A percentile compares a stretch with the other conserved stretches of the same genome.
Conservation (phyloP, 495 filamentous ascomycete species). For the Xylaria cubensis region DNA sequence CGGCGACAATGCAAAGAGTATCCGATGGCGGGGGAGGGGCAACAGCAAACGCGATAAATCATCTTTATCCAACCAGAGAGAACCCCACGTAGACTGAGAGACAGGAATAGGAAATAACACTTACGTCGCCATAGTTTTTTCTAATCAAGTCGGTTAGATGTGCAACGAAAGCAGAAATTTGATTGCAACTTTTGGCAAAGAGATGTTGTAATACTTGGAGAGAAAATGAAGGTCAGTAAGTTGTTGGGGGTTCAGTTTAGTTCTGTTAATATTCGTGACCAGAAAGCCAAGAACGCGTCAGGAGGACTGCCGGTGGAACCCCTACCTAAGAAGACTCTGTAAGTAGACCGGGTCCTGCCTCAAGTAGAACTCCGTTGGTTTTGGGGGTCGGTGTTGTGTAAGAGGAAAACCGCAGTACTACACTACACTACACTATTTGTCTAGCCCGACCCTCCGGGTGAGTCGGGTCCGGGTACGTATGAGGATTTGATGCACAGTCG, state of each 20-base stretch:
- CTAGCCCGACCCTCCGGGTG: not conserved
- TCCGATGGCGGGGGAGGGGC: conserved; percentile 28
- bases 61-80: not conserved
- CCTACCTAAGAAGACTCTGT: not conserved
- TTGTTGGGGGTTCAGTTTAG: not conserved
- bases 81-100: not conserved
- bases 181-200: conserved; percentile 1
- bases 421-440: not conserved
- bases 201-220: conserved; percentile 1
- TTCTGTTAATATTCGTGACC: not conserved
- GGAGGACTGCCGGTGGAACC: conserved; percentile 2
- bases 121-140: conserved; percentile 27
- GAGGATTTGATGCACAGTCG: not conserved
- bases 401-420: conserved; percentile 16
- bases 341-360: conserved; percentile 4
- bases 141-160: not conserved
- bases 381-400: conserved; percentile 12
- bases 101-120: not conserved
- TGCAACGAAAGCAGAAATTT: not conserved
- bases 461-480: not conserved
- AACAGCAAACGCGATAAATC: not conserved
- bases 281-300: not conserved
- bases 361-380: conserved; percentile 17
- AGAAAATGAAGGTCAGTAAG: not conserved
- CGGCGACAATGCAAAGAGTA: not conserved